Conservation (phyloP, 176 grass and related monocot species). For the Carex scoparia region DNA sequence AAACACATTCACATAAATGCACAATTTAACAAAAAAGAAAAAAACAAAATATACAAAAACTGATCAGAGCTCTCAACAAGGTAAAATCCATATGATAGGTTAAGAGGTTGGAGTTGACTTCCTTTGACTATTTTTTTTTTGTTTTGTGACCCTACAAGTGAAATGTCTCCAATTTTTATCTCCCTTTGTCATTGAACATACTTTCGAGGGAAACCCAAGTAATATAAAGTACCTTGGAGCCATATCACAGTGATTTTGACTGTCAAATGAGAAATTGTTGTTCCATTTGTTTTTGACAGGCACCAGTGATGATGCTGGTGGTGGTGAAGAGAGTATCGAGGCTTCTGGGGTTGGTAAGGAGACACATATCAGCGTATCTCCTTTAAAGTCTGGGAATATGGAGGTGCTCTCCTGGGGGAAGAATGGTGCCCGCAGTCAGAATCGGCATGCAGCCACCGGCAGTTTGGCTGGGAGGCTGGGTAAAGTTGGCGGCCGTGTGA, state of each 20-base stretch:
- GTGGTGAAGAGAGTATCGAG: slow-evolving; percentile 56
- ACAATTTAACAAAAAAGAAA: neutral
- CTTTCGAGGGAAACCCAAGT: neutral
- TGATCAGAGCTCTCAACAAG: neutral
- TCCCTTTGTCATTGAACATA: neutral
- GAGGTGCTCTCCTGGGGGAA: slow-evolving; percentile 74
- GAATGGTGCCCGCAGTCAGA: slow-evolving; percentile 76
- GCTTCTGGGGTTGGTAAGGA: slow-evolving; percentile 15
- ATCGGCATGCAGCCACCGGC: slow-evolving; percentile 46
- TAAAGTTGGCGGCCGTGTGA: slow-evolving; percentile 65
- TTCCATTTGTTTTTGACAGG: slow-evolving; percentile 13
- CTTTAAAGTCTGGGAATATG: slow-evolving; percentile 43
- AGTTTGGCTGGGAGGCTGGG: slow-evolving; percentile 53
- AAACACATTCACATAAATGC: neutral
- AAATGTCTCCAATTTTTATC: neutral
- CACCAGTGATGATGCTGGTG: slow-evolving; percentile 40
- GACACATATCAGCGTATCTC: slow-evolving; percentile 44
- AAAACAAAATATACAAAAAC: neutral
- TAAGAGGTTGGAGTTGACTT: neutral
- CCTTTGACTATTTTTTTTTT: neutral
- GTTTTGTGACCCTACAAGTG: neutral
- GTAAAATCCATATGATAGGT: neutral
- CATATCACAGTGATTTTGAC: neutral
- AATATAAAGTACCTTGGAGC: neutral
- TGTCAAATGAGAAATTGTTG: neutral